These are phyloP conservation scores for Sporobolomyces phaffii DNA, from an alignment of 768 basidiomycete species.

Conservation along the genomic window DNA sequence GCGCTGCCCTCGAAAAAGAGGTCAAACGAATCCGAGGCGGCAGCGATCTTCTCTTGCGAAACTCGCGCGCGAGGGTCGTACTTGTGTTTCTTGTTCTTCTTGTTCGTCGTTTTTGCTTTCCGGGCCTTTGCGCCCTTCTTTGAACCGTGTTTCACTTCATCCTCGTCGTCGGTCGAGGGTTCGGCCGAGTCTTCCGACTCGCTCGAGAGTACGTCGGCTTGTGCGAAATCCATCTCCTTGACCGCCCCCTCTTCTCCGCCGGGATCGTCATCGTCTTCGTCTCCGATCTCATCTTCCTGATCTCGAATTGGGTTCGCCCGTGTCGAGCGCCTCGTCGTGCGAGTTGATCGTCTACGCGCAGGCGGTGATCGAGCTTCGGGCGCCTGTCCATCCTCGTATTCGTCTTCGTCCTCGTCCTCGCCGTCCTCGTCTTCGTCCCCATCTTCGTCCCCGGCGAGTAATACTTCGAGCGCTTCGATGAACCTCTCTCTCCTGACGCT, in stretches of 20 bases:
- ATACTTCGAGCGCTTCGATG: constrained; percentile 15
- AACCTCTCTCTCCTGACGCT: constrained; percentile 28
- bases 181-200: background rate
- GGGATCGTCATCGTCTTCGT: constrained; percentile 6
- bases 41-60: constrained; percentile 10
- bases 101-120: constrained; percentile 1
- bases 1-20: constrained; percentile 35
- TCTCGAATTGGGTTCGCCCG: background rate
- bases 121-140: background rate
- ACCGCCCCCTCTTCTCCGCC: too few relatives aligned
- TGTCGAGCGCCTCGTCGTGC: constrained; percentile 8
- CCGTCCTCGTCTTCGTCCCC: background rate
- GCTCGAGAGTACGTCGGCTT: background rate
- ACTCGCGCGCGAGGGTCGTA: background rate
- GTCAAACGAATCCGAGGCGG: constrained; percentile 34
- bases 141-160: background rate
- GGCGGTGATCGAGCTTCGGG: background rate
- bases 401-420: background rate
- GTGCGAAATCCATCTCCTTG: constrained; percentile 22
- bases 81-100: constrained; percentile 6
- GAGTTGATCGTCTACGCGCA: background rate
- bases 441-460: background rate
- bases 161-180: background rate
- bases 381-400: background rate
- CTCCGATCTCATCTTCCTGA: constrained; percentile 1